Evolutionary conservation across 345 rosid genomes (phyloP).

Genomic region (Limnanthes douglasii): DNA sequence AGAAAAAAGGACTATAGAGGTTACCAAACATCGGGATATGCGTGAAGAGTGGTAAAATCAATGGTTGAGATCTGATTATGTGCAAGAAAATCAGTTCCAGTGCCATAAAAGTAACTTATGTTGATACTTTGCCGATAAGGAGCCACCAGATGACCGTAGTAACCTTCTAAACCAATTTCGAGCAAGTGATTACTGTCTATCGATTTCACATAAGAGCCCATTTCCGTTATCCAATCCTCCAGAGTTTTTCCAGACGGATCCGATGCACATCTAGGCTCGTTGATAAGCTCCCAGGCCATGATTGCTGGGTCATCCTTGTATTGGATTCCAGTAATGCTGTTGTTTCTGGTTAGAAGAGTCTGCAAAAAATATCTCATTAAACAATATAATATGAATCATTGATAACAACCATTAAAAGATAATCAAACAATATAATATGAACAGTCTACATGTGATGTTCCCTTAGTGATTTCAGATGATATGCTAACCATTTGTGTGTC

Average conservation of each 20-base stretch:
- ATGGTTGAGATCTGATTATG: constrained; percentile 16
- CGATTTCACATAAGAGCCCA: constrained; percentile 28
- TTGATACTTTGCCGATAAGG: constrained; percentile 17
- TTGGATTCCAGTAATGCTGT: constrained; percentile 16
- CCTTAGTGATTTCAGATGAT: neutral
- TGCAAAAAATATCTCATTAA: too few relatives aligned
- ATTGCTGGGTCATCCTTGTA: constrained; percentile 27
- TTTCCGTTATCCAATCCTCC: constrained; percentile 29
- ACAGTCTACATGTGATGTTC: neutral
- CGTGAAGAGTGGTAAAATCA: constrained; percentile 30
- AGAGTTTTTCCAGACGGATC: constrained; percentile 23
- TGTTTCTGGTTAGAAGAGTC: constrained; percentile 20
- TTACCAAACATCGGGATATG: constrained; percentile 32
- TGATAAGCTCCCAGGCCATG: constrained; percentile 44
- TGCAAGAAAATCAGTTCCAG: constrained; percentile 27
- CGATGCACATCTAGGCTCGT: constrained; percentile 24
- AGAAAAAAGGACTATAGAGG: neutral
- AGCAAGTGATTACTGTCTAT: constrained; percentile 27
- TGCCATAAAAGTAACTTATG: constrained; percentile 21
- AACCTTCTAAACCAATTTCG: constrained; percentile 29
- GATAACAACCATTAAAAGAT: constrained; percentile 9
- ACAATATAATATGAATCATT: constrained; percentile 12
- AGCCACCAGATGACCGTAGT: constrained; percentile 31
- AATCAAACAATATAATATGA: constrained; percentile 4
- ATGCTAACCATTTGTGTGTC: neutral